Percentiles rank a stretch among this genome's conserved stretches.
Conservation (phyloP, 1,284 basidiomycete genomes). For the Irpex lacteus region DNA sequence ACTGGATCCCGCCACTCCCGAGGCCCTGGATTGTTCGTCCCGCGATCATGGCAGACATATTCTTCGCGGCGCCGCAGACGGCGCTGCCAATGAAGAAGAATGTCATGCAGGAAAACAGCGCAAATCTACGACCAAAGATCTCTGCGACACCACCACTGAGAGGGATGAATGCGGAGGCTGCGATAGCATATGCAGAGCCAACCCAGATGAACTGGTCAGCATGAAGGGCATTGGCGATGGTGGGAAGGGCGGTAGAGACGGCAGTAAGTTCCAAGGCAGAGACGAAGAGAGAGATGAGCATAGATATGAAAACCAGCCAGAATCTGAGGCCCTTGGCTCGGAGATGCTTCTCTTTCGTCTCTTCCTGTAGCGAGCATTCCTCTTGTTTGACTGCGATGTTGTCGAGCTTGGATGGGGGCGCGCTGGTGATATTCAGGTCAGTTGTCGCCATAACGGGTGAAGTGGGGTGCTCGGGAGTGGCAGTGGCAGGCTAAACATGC, state of each 20-base stretch:
- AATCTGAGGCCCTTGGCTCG: slow-evolving; percentile 17
- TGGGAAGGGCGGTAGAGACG: slow-evolving; percentile 31
- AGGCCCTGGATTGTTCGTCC: slow-evolving; percentile 41
- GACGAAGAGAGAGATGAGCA: slow-evolving; percentile 23
- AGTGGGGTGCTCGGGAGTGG: neutral
- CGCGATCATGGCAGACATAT: slow-evolving; percentile 32
- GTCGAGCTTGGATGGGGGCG: neutral
- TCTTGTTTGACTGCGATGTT: neutral
- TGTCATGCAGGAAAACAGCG: slow-evolving; percentile 29
- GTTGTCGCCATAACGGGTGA: neutral
- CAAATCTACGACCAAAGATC: slow-evolving; percentile 34
- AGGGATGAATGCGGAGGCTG: slow-evolving; percentile 33
- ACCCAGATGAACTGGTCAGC: slow-evolving; percentile 33
- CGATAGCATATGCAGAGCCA: slow-evolving; percentile 36
- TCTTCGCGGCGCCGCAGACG: slow-evolving; percentile 33
- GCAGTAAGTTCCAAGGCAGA: slow-evolving; percentile 31
- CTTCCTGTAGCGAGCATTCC: neutral
- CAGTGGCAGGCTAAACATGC: neutral
- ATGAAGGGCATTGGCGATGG: slow-evolving; percentile 20
- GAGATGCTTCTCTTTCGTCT: neutral
- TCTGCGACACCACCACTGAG: slow-evolving; percentile 32
- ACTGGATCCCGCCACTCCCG: slow-evolving; percentile 44
- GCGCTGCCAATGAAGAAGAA: slow-evolving; percentile 37
- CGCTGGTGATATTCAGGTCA: neutral
- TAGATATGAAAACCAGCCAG: slow-evolving; percentile 22